Evolutionary conservation across 495 filamentous ascomycete genomes (phyloP), one percentile per base, ranked within the genome.

Genomic region (Aspergillus panamensis): DNA sequence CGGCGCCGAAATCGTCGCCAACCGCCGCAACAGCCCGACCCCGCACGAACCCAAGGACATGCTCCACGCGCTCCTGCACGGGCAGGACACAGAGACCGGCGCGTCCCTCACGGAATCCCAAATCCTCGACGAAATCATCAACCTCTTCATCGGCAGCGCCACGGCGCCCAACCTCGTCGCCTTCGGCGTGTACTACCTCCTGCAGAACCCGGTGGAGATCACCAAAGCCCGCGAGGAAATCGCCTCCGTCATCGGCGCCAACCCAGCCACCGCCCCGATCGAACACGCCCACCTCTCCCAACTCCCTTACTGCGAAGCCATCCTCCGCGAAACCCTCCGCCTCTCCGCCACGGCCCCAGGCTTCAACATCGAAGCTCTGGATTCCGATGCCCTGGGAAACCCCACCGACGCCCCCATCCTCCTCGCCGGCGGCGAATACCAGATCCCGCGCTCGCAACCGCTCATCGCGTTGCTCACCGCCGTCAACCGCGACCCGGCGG

Each of bases 251-350:
- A 57, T 76, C 43, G 70, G 72, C 10, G 43, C 62, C 43, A 60
- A 64, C 17, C 62, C 49, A n/a, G 67, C 79, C 45, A 60, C 62
- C 39, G 62, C 64, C 17, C 62, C 49, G 17, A 68, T 79, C 45
- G 61, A 69, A 19, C 63, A 75, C 33, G 69, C 86, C 10, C 87
- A 92, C 64, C 73, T 93, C 55, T 76, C 80, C 17, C 81, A 83
- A 49, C 73, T 92, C 12, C 70, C 76, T 3, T 92, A 89, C 69
- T 70, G 86, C 58, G 78, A 83, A 30, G 87, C 81, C 37, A 75
- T 88, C 51, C 76, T 94, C 35, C 82, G 87, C 8, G 91, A 96
- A 70, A 81, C 89, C 0, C 72, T 93, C 19, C 84, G 91, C 37
- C 71, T 92, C 0, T 78, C 75, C 17, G 81, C 88, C 3, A 82